Evolutionary conservation across 116 monocot species (phyloP).

Genomic region (Iris pallida): DNA sequence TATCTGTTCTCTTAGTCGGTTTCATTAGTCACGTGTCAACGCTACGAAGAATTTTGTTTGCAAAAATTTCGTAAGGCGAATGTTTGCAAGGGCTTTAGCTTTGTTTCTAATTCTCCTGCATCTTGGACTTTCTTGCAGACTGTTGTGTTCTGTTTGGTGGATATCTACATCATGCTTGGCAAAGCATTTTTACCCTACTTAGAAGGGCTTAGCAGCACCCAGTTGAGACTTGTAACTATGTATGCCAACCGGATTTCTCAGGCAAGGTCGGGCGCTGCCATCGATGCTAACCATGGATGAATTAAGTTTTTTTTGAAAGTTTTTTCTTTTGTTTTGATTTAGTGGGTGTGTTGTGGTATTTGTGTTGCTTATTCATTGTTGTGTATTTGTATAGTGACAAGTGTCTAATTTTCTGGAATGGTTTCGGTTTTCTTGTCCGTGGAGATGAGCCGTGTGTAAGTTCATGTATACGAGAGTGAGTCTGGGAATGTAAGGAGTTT

Average conservation of each 20-base stretch:
- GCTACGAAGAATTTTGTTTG: not conserved
- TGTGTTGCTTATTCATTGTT: constrained; percentile 18
- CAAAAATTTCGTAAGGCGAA: not conserved
- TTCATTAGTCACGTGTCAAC: not conserved
- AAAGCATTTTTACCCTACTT: constrained; percentile 83
- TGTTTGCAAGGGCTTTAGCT: not conserved
- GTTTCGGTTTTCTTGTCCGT: not conserved
- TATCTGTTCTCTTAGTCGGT: not conserved
- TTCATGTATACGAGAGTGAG: not conserved
- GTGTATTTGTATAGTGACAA: constrained; percentile 30
- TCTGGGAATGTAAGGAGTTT: not conserved
- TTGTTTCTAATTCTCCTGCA: not conserved
- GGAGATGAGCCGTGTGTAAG: not conserved
- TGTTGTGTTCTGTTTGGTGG: constrained; percentile 98
- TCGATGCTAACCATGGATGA: constrained; percentile 45
- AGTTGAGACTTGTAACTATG: constrained; percentile 82
- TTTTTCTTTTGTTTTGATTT: not conserved
- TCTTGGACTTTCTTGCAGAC: constrained; percentile 38
- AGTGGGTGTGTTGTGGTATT: not conserved
- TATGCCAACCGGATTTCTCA: constrained; percentile 95
- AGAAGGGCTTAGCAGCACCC: constrained; percentile 90
- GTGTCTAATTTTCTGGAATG: not conserved
- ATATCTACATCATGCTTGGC: constrained; percentile 95
- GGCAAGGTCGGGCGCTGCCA: constrained; percentile 64
- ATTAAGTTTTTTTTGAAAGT: not conserved